phyloP scores from a whole-genome alignment of 352 stramenopile genomes.

The Pythium insidiosum region DNA sequence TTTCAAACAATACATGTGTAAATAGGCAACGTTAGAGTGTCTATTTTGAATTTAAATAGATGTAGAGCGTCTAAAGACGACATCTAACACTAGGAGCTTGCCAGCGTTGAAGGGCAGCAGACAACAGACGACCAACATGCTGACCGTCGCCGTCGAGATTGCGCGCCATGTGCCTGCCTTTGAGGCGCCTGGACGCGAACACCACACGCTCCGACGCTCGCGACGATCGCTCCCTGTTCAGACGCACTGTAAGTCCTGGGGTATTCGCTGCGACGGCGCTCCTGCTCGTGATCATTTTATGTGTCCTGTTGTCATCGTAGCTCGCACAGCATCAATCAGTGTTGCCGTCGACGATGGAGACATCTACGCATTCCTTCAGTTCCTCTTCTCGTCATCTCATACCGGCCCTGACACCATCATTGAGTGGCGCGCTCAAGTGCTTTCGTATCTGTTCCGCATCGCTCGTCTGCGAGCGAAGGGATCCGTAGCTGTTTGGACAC shows the following conservation, averaged over 20 bases:
- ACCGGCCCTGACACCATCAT: not conserved
- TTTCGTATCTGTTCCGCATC: constrained; percentile 1
- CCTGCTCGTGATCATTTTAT: no score
- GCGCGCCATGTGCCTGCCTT: constrained; percentile 31
- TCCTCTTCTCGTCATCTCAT: constrained; percentile 2
- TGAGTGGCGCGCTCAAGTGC: not conserved
- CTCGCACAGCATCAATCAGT: not conserved
- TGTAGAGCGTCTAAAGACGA: no score
- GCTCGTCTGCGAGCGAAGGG: no score
- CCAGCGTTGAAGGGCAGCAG: not conserved
- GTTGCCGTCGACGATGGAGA: constrained; percentile 9
- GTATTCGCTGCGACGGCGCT: no score
- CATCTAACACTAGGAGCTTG: no score
- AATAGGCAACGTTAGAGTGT: no score
- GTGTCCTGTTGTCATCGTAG: not conserved
- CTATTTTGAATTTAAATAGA: no score
- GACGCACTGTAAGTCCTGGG: no score
- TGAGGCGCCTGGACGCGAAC: constrained; percentile 29
- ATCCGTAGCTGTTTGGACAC: no score
- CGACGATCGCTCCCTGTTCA: constrained; percentile 11
- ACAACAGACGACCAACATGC: not conserved
- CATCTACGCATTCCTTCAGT: constrained; percentile 10
- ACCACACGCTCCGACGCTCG: constrained; percentile 11
- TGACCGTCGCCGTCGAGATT: constrained; percentile 20
- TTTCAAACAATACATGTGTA: no score